Evolutionary conservation across 73 alveolate species (phyloP), one percentile per base, ranked within the genome.

Genomic region (Paramecium tetraurelia): DNA sequence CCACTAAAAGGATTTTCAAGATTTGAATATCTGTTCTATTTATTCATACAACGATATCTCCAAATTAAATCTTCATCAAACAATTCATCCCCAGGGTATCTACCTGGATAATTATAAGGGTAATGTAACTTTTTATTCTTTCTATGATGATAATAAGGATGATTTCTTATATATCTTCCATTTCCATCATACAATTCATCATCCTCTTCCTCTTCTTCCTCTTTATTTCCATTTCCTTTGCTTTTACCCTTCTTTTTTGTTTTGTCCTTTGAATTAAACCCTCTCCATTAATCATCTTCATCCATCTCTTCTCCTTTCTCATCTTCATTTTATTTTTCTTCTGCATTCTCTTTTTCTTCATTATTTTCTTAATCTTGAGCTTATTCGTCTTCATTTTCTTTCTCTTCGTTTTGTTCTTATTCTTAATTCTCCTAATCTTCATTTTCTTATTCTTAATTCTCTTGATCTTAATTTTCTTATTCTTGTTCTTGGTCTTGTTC

Each of bases 151-250:
- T 75, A 75, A 36, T 75, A 75, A 14, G 87, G 87, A 36, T 75
- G 87, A 75, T 75, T 75, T 75, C n/a, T 75, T 11, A 75, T 75
- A 18, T 75, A 75, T 33, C 59, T 75, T 12, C 87, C 87, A 33
- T 75, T 16, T 1, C 22, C 87, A 75, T 75, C 87, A 75, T 75
- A 75, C 40, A 75, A n/a, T 40, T 33, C 36, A 8, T 75, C 87
- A 31, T 75, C 87, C 21, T 53, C 69, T 18, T 53, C 69, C 31
- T 53, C 69, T 33, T 36, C 59, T 10, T 72, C 59, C 40, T 72
- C 59, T 18, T 53, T 53, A 53, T 22, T 53, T 18, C 69, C 69
- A 53, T 53, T 53, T 4, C 69, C 69, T 18, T 18, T 53, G 14
- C 69, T 53, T 53, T 53, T 53, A 7, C 69, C 69, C 33, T 53